These are phyloP conservation scores for Ophiostoma pallidulum DNA, from an alignment of 2,329 filamentous ascomycete species.

Conservation along the genomic window DNA sequence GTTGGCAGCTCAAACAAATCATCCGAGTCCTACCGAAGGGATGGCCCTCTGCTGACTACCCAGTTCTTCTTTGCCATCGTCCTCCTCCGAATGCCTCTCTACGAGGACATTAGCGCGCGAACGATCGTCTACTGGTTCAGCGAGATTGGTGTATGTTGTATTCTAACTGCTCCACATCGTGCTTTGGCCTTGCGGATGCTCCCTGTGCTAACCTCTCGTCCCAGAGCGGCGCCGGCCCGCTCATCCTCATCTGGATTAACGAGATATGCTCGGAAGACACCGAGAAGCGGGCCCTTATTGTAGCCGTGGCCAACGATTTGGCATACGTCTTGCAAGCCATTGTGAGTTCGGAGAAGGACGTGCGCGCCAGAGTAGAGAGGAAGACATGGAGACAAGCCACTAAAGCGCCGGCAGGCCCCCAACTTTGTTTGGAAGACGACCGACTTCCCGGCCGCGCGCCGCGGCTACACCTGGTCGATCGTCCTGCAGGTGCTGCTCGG, in stretches of 20 bases:
- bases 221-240: slow-evolving; percentile 25
- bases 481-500: slow-evolving; percentile 25
- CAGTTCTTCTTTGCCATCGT: slow-evolving; percentile 24
- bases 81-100: slow-evolving; percentile 27
- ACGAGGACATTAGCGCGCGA: slow-evolving; percentile 25
- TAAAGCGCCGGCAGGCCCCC: slow-evolving; percentile 17
- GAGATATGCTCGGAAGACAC: slow-evolving; percentile 19
- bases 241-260: slow-evolving; percentile 27
- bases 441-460: slow-evolving; percentile 27
- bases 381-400: not conserved
- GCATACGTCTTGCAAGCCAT: slow-evolving; percentile 16
- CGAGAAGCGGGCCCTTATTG: slow-evolving; percentile 21
- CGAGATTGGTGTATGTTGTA: slow-evolving; percentile 21
- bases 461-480: slow-evolving; percentile 28
- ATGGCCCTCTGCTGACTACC: too few species aligned
- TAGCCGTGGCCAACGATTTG: slow-evolving; percentile 19
- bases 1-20: too few species aligned
- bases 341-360: not conserved
- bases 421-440: slow-evolving; percentile 28
- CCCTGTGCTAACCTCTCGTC: not conserved
- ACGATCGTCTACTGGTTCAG: slow-evolving; percentile 31
- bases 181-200: too few species aligned
- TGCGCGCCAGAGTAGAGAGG: too few species aligned
- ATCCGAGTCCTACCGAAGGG: too few species aligned
- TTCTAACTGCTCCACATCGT: too few species aligned